Percentiles rank a stretch among this genome's conserved stretches.
These are phyloP conservation scores for Crithidia bombi DNA, from an alignment of 208 protist species.

Conservation along the genomic window DNA sequence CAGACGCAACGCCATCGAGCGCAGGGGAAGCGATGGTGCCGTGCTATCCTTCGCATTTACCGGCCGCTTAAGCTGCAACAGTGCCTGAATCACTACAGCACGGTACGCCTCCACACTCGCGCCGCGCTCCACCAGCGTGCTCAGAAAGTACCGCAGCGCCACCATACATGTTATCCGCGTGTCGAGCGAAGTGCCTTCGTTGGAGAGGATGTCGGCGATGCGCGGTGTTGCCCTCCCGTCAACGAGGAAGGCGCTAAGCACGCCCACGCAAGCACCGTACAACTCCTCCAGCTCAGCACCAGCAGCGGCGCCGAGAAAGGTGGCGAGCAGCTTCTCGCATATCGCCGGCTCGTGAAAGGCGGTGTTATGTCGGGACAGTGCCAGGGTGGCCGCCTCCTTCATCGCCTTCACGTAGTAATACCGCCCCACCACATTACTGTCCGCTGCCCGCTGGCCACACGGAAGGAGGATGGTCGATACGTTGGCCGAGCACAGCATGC, in stretches of 20 bases:
- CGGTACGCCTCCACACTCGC: slow-evolving; percentile 29
- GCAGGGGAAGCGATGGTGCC: slow-evolving; percentile 29
- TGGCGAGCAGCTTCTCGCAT: slow-evolving; percentile 34
- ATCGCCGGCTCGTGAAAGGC: slow-evolving; percentile 37
- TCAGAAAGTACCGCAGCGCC: slow-evolving; percentile 33
- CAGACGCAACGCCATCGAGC: slow-evolving; percentile 44
- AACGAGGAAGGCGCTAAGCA: slow-evolving; percentile 33
- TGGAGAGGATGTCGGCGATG: slow-evolving; percentile 24
- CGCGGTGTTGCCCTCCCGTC: slow-evolving; percentile 3
- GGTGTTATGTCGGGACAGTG: slow-evolving; percentile 21
- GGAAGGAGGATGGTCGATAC: slow-evolving; percentile 24
- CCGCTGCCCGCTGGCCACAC: slow-evolving; percentile 35
- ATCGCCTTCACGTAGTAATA: slow-evolving; percentile 58
- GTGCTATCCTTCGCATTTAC: slow-evolving; percentile 29
- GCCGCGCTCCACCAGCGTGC: slow-evolving; percentile 23
- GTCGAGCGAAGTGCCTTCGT: slow-evolving; percentile 13
- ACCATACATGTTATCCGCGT: slow-evolving; percentile 37
- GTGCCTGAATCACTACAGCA: slow-evolving; percentile 13
- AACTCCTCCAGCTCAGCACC: slow-evolving; percentile 34
- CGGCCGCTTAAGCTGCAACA: slow-evolving; percentile 24
- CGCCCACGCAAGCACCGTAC: slow-evolving; percentile 41
- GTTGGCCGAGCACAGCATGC: slow-evolving; percentile 47
- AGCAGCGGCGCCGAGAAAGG: slow-evolving; percentile 35
- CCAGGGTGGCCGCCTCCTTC: slow-evolving; percentile 35
- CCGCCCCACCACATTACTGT: slow-evolving; percentile 18